phyloP scores from a whole-genome alignment of 164 flowering plant species.

The Annona squamosa region DNA sequence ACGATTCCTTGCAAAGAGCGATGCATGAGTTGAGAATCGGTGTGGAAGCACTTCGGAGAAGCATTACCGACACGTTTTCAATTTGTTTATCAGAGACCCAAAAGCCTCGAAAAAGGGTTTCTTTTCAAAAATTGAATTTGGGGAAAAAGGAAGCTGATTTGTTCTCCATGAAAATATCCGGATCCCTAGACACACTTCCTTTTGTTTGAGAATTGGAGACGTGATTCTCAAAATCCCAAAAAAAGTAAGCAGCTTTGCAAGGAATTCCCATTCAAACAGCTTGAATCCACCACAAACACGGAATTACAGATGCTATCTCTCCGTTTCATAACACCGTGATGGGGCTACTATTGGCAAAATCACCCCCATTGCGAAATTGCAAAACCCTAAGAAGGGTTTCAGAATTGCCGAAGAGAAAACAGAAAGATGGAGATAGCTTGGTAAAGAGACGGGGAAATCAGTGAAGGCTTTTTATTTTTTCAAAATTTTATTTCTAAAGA shows the following conservation, averaged over 20 bases:
- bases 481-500: too few relatives aligned
- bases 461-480: too few relatives aligned
- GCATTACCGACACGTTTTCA: background rate
- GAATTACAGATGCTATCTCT: background rate
- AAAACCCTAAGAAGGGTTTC: background rate
- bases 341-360: too few relatives aligned
- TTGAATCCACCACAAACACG: background rate
- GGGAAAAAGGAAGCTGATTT: background rate
- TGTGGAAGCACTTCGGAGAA: slow-evolving; percentile 12
- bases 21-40: slow-evolving; percentile 2
- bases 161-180: background rate
- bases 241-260: background rate
- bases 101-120: background rate
- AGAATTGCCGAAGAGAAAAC: background rate
- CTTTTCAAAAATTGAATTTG: background rate
- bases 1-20: slow-evolving; percentile 1
- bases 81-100: too few relatives aligned
- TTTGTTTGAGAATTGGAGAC: background rate
- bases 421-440: background rate
- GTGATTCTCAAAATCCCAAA: background rate
- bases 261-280: background rate
- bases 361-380: background rate
- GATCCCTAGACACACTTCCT: background rate
- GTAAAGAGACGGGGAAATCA: too few relatives aligned
- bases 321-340: background rate